Evolutionary conservation across 1,284 basidiomycete genomes (phyloP).

Genomic region (Apiotrichum sp.): DNA sequence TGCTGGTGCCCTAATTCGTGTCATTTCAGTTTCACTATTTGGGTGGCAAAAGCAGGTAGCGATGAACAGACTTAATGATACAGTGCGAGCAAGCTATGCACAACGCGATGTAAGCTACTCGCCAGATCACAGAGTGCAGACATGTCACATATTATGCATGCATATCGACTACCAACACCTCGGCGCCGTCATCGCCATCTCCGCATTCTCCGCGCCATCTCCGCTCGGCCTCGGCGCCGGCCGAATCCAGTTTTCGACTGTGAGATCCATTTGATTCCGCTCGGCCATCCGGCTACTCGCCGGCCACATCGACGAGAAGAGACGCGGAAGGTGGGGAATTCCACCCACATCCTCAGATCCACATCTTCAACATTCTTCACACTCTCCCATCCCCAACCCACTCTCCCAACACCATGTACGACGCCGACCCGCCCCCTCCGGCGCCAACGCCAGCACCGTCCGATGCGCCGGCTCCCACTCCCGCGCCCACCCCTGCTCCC

Average conservation of each 20-base stretch:
- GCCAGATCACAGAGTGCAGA: too few species aligned
- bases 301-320: too few species aligned
- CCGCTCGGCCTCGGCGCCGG: background rate
- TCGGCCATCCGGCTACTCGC: background rate
- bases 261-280: background rate
- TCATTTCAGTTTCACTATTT: too few species aligned
- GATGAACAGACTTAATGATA: too few species aligned
- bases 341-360: background rate
- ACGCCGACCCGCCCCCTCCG: constrained; percentile 35
- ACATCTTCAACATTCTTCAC: background rate
- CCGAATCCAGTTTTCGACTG: background rate
- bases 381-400: background rate
- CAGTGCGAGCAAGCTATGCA: too few species aligned
- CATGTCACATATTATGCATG: background rate
- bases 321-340: background rate
- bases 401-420: constrained; percentile 28
- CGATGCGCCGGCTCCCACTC: constrained; percentile 21
- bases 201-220: background rate
- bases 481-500: constrained; percentile 9
- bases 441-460: constrained; percentile 20
- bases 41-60: too few species aligned
- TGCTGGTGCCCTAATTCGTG: too few species aligned
- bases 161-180: background rate
- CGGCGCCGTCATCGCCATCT: background rate
- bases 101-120: too few species aligned